Evolutionary conservation across 2,329 filamentous ascomycete species (phyloP).

Genomic region (Chaetomium globosum): DNA sequence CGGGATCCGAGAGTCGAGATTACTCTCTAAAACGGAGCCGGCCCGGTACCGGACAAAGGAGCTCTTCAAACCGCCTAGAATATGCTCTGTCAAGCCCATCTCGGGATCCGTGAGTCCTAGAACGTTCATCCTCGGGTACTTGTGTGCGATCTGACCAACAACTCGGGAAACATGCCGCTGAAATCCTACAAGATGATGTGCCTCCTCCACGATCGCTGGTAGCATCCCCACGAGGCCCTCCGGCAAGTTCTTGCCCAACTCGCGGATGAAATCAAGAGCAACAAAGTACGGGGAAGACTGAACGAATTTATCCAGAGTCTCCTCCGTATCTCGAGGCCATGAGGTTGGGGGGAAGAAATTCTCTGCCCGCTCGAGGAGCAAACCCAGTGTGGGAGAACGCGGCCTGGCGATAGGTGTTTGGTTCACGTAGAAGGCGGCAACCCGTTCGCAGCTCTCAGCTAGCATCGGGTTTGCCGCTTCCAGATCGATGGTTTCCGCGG

Average conservation of each 20-base stretch:
- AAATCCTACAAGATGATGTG: constrained; percentile 40
- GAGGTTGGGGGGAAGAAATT: constrained; percentile 23
- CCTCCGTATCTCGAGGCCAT: constrained; percentile 38
- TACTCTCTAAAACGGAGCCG: constrained; percentile 31
- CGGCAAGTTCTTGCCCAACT: constrained; percentile 36
- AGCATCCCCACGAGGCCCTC: constrained; percentile 36
- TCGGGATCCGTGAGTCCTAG: constrained; percentile 44
- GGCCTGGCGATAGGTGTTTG: not conserved
- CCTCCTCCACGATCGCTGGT: constrained; percentile 39
- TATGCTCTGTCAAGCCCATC: constrained; percentile 39
- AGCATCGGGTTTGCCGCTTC: constrained; percentile 35
- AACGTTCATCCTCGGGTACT: constrained; percentile 46
- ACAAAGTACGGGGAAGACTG: constrained; percentile 40
- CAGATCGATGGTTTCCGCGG: constrained; percentile 9
- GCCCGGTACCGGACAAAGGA: constrained; percentile 42
- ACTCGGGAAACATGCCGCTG: constrained; percentile 43
- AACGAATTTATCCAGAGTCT: constrained; percentile 41
- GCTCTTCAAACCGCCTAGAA: constrained; percentile 41
- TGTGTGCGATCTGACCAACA: constrained; percentile 45
- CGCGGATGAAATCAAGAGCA: constrained; percentile 40
- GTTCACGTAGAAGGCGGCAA: constrained; percentile 41
- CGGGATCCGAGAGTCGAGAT: constrained; percentile 31
- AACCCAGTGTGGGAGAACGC: not conserved
- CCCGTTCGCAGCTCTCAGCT: constrained; percentile 44
- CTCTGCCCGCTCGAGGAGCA: constrained; percentile 2